These are phyloP conservation scores for Trichosporon ovoides DNA, from an alignment of 1,284 basidiomycete genomes.

Conservation along the genomic window DNA sequence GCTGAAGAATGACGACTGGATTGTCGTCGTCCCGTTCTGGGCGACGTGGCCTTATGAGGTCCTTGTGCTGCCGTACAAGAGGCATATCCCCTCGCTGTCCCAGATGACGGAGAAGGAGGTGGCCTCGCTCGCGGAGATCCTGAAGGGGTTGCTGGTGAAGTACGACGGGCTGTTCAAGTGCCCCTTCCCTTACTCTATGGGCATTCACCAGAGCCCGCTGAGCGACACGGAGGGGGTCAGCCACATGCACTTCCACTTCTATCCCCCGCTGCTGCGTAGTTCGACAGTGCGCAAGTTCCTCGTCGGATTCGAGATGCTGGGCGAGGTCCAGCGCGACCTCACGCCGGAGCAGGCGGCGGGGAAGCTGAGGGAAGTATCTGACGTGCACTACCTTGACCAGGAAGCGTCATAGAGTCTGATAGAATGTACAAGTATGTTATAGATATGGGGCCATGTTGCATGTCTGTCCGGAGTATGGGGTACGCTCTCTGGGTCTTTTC, in stretches of 20 bases:
- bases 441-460: too few relatives aligned
- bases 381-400: conserved; percentile 55
- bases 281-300: conserved; percentile 83
- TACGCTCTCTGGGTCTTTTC: too few relatives aligned
- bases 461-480: too few relatives aligned
- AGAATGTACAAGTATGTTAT: too few relatives aligned
- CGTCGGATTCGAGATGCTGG: conserved; percentile 92
- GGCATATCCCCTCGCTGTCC: conserved; percentile 67
- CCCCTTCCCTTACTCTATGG: conserved; percentile 96
- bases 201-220: conserved; percentile 74
- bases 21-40: conserved; percentile 92
- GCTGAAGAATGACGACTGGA: conserved; percentile 62
- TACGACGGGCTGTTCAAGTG: conserved; percentile 82
- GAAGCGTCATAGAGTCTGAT: background rate
- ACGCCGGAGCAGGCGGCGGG: conserved; percentile 83
- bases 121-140: conserved; percentile 59
- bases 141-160: conserved; percentile 63
- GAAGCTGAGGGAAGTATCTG: conserved; percentile 56
- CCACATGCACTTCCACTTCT: conserved; percentile 85
- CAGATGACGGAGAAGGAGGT: conserved; percentile 62
- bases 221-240: conserved; percentile 40
- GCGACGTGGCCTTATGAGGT: conserved; percentile 93
- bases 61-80: conserved; percentile 69
- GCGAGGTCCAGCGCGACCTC: conserved; percentile 82
- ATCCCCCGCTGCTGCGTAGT: conserved; percentile 77